Evolutionary conservation across 2,329 filamentous ascomycete genomes (phyloP).

Genomic region (Claviceps monticola): DNA sequence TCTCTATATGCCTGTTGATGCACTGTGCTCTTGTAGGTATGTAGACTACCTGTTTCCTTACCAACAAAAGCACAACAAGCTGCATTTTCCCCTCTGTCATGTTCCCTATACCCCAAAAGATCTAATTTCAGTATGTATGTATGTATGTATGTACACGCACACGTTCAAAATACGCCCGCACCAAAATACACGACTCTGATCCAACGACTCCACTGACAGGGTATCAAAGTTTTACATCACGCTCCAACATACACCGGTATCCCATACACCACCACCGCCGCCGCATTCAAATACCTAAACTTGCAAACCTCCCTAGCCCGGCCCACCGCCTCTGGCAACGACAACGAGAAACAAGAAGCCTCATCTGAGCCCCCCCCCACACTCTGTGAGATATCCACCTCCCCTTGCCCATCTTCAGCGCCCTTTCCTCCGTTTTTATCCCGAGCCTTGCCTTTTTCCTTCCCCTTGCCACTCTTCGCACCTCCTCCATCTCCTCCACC

Average conservation of each 20-base stretch:
- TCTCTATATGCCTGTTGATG: too few species aligned
- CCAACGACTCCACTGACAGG: not conserved
- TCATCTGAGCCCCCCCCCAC: too few species aligned
- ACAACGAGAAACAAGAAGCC: slow-evolving; percentile 16
- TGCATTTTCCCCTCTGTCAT: too few species aligned
- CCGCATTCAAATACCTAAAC: slow-evolving; percentile 83
- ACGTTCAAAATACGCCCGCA: not conserved
- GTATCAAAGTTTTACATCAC: not conserved
- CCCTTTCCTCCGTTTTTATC: not conserved
- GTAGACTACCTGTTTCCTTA: too few species aligned
- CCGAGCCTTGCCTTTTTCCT: not conserved
- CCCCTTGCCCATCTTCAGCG: not conserved
- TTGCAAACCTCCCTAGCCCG: slow-evolving; percentile 66
- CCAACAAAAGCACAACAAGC: too few species aligned
- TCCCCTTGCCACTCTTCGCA: not conserved
- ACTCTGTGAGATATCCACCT: not conserved
- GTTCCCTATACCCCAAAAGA: too few species aligned
- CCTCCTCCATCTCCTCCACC: not conserved
- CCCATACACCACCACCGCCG: slow-evolving; percentile 87
- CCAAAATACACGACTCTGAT: not conserved
- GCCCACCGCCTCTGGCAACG: slow-evolving; percentile 61
- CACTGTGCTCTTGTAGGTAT: too few species aligned
- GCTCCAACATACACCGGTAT: slow-evolving; percentile 69
- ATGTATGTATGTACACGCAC: too few species aligned
- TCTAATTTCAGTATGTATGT: too few species aligned